Evolutionary conservation across 164 flowering plant species (phyloP).

Genomic region (Magnolia sinica): DNA sequence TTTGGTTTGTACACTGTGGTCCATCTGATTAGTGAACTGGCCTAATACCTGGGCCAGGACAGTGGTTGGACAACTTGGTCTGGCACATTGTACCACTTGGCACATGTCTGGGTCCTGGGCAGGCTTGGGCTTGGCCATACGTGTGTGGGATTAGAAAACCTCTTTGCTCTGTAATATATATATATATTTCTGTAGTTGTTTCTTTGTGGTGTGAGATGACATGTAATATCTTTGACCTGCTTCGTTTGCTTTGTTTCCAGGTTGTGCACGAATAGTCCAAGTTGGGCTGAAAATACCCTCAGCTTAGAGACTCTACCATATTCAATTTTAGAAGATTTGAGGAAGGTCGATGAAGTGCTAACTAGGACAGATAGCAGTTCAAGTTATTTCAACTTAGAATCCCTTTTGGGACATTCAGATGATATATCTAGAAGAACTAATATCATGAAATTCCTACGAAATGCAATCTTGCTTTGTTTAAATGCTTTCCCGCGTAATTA

Average conservation of each 20-base stretch:
- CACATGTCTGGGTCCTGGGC: neutral
- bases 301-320: conserved; percentile 56
- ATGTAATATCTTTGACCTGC: neutral
- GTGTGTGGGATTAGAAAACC: neutral
- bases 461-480: conserved; percentile 67
- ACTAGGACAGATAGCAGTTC: conserved; percentile 16
- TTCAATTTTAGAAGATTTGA: conserved; percentile 40
- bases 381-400: conserved; percentile 29
- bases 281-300: conserved; percentile 62
- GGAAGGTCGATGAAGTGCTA: conserved; percentile 36
- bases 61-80: neutral
- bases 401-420: conserved; percentile 29
- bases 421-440: conserved; percentile 39
- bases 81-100: neutral
- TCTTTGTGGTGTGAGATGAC: neutral
- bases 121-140: neutral
- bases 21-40: neutral
- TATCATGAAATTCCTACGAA: conserved; percentile 81
- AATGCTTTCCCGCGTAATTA: conserved; percentile 73
- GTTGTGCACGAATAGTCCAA: conserved; percentile 67
- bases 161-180: no score
- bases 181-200: neutral
- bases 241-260: conserved; percentile 28
- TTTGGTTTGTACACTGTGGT: neutral
- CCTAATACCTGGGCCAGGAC: neutral